Conservation (phyloP, 805 yeast genomes). For the Saccharomycopsis sp. region DNA sequence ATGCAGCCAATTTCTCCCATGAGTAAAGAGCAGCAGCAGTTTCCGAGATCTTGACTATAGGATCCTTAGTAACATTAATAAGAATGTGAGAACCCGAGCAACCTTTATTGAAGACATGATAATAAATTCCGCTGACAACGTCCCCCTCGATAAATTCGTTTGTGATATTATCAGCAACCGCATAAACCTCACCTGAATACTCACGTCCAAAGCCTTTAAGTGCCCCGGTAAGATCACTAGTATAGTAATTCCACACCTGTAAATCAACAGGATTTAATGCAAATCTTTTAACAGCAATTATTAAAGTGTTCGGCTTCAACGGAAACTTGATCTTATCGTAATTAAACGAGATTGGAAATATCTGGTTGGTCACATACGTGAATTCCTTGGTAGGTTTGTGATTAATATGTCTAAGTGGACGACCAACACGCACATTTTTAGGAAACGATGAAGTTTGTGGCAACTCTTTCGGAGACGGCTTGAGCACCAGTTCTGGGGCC, state of each 20-base stretch:
- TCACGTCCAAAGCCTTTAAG: slow-evolving; percentile 68
- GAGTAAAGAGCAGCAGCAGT: slow-evolving; percentile 28
- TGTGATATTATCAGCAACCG: slow-evolving; percentile 43
- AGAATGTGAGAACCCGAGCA: slow-evolving; percentile 51
- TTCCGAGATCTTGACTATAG: slow-evolving; percentile 41
- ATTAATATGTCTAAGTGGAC: slow-evolving; percentile 46
- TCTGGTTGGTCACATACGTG: slow-evolving; percentile 29
- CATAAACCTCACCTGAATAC: slow-evolving; percentile 52
- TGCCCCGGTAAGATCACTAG: slow-evolving; percentile 42
- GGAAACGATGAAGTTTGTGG: slow-evolving; percentile 14
- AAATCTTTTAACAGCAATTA: slow-evolving; percentile 53
- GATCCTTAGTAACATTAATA: slow-evolving; percentile 47
- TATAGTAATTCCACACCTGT: slow-evolving; percentile 50
- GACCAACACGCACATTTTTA: slow-evolving; percentile 30
- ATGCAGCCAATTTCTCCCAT: slow-evolving; percentile 53
- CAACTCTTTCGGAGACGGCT: slow-evolving; percentile 16
- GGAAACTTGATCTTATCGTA: slow-evolving; percentile 49
- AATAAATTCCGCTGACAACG: slow-evolving; percentile 55
- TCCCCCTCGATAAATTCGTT: slow-evolving; percentile 46
- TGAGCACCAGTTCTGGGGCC: not conserved
- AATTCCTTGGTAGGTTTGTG: slow-evolving; percentile 46
- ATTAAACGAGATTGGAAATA: slow-evolving; percentile 38
- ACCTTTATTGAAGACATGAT: slow-evolving; percentile 50
- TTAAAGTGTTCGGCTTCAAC: slow-evolving; percentile 38
- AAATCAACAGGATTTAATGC: slow-evolving; percentile 64